phyloP scores from a whole-genome alignment of 2,329 filamentous ascomycete species.

The Diaporthe velutina region DNA sequence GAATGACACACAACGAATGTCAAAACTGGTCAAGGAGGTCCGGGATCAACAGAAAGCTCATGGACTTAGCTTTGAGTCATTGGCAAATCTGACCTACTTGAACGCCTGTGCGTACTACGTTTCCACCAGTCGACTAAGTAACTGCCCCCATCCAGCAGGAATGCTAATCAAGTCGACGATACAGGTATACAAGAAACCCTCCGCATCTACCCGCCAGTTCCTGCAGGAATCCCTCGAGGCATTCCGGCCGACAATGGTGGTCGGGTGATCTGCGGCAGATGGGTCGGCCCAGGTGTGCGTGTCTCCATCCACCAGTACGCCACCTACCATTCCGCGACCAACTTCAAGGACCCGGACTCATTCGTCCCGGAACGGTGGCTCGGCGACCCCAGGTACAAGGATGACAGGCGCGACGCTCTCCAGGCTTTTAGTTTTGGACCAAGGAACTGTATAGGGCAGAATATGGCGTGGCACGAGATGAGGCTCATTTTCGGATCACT shows the following conservation, averaged over 20 bases:
- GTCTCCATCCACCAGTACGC: constrained; percentile 60
- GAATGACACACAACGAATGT: not conserved
- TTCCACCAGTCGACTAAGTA: too few species aligned
- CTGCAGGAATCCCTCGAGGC: constrained; percentile 45
- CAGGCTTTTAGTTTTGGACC: constrained; percentile 49
- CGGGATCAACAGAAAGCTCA: not conserved
- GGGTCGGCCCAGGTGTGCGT: constrained; percentile 50
- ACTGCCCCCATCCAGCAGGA: not conserved
- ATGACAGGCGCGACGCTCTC: constrained; percentile 44
- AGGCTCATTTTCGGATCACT: constrained; percentile 60
- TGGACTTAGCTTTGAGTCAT: constrained; percentile 16
- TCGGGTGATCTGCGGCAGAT: constrained; percentile 47
- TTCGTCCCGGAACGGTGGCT: constrained; percentile 64
- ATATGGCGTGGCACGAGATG: constrained; percentile 63
- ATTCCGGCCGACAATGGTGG: constrained; percentile 46
- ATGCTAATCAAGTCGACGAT: not conserved
- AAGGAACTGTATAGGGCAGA: constrained; percentile 49
- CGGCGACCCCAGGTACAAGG: constrained; percentile 36
- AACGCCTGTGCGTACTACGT: constrained; percentile 26
- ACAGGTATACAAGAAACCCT: constrained; percentile 48
- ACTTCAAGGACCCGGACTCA: constrained; percentile 59
- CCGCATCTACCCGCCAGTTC: constrained; percentile 50
- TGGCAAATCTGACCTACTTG: constrained; percentile 29
- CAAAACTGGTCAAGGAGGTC: constrained; percentile 8
- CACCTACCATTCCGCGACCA: constrained; percentile 55